Evolutionary conservation across 2,329 filamentous ascomycete species (phyloP), one percentile per base, ranked within the genome.

Genomic region (Pseudocercospora fijiensis): DNA sequence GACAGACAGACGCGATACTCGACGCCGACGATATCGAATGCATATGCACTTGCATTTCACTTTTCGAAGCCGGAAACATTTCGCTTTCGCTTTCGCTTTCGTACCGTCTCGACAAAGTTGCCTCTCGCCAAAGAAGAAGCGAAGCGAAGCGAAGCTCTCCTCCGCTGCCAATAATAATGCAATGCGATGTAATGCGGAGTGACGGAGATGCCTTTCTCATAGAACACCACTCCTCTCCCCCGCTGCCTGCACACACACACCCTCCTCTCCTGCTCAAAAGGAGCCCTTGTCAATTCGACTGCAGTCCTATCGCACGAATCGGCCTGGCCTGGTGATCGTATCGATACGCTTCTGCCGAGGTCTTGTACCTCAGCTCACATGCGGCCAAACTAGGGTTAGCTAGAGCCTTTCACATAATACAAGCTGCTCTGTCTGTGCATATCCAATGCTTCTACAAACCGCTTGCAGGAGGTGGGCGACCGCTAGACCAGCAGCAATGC

Each of bases 401-500:
- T 26, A 51, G 47, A 51, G 47, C 22, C 47, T 4, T 24, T 3
- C 22, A 51, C 8, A 51, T 51, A 51, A 18, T 8, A 26, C 47
- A 52, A 22, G 24, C 49, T 52, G 5, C 49, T n/a, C 22, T n/a
- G 1, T 13, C 3, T 9, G 26, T 26, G 7, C 53, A 55, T 43
- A 47, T 27, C 71, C 75, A 75, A 83, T 83, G 81, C 80, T 81
- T 72, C 74, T 81, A 67, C 77, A 77, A 72, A 74, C 75, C 62
- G 72, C 75, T 55, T 74, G 78, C 68, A 73, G 74, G 73, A 73
- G 78, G 61, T 67, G 75, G 71, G 75, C 78, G 62, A 72, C 76
- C 74, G 75, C 73, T 76, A 74, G 77, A 73, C 67, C 72, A 49
- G 63, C 68, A 37, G 78, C 73, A 62, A 96, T 96, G 91, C 91